Percentiles rank a stretch among this genome's conserved stretches.
phyloP scores from a whole-genome alignment of 305 asterid species.

The Ruellia speciosa region DNA sequence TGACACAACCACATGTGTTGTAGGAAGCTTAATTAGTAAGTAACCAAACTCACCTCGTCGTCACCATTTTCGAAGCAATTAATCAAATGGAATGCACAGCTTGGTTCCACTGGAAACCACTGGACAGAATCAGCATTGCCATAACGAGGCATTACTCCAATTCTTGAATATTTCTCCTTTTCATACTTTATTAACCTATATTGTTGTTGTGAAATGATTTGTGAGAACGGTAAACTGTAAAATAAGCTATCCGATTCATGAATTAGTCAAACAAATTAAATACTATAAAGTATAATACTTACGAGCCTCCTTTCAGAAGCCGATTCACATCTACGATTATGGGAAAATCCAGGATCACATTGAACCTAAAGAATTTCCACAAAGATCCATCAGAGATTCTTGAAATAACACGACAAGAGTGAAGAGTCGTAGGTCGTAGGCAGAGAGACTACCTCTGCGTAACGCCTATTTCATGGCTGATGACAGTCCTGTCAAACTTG shows the following conservation, averaged over 20 bases:
- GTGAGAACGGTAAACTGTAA: background rate
- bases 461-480: constrained; percentile 43
- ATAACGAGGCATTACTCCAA: constrained; percentile 45
- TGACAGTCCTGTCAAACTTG: constrained; percentile 19
- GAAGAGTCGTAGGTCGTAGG: background rate
- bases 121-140: constrained; percentile 32
- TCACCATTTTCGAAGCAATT: constrained; percentile 19
- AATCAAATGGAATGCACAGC: constrained; percentile 16
- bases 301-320: constrained; percentile 37
- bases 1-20: no score
- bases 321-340: constrained; percentile 26
- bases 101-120: constrained; percentile 29
- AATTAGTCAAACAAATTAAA: background rate
- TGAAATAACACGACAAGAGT: background rate
- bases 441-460: constrained; percentile 26
- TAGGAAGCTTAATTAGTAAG: no score
- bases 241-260: no score
- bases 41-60: constrained; percentile 10
- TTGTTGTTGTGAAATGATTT: background rate
- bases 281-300: constrained; percentile 6
- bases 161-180: constrained; percentile 25
- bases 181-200: constrained; percentile 32
- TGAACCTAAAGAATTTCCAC: constrained; percentile 25
- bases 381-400: no score
- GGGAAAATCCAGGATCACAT: constrained; percentile 39